A percentile compares a stretch with the other conserved stretches of the same genome.
These are phyloP conservation scores for Chamaecrista fasciculata DNA, from an alignment of 306 rosid species.

Conservation along the genomic window DNA sequence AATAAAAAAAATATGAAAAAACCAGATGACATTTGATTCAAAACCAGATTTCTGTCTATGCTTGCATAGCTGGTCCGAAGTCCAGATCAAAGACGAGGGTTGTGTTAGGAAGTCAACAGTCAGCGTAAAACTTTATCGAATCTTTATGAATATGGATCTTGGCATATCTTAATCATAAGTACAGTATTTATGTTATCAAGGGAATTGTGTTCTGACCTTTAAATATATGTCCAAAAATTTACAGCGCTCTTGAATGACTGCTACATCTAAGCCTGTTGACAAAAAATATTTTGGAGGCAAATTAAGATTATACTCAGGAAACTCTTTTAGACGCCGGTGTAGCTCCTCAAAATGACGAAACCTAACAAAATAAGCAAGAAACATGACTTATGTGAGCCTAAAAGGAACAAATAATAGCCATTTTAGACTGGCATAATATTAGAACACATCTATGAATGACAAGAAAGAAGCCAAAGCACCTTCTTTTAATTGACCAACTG, in stretches of 20 bases:
- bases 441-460: constrained; percentile 19
- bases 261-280: constrained; percentile 82
- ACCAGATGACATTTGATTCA: no score
- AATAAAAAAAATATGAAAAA: no score
- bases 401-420: constrained; percentile 2
- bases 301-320: constrained; percentile 80
- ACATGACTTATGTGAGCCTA: not conserved
- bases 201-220: constrained; percentile 56
- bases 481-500: constrained; percentile 96
- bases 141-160: no score
- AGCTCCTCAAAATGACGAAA: constrained; percentile 99
- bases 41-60: no score
- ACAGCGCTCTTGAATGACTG: constrained; percentile 84
- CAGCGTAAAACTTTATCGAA: no score
- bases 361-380: constrained; percentile 41
- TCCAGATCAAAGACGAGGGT: no score
- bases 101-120: no score
- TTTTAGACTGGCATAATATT: constrained; percentile 4
- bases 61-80: no score
- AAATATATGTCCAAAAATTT: constrained; percentile 72
- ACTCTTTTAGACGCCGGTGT: constrained; percentile 84
- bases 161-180: not conserved
- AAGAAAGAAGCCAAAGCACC: constrained; percentile 49
- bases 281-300: constrained; percentile 97
- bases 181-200: not conserved